Base-by-base conservation (phyloP, 208 protist species). In the Wallacemonas rigidus region DNA sequence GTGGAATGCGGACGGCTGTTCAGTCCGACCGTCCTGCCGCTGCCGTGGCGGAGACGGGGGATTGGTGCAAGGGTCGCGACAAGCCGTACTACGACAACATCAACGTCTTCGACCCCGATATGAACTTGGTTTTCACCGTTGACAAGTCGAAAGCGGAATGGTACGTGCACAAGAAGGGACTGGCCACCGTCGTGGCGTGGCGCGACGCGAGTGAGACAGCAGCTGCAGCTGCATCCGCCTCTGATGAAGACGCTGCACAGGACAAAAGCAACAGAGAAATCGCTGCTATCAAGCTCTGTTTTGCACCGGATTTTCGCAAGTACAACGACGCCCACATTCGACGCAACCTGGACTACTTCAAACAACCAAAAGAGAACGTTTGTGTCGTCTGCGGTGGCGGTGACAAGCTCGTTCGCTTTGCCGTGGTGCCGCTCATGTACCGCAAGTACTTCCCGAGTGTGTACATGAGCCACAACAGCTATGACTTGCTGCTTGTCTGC, bases 391-490 rank as follows among this genome's bases (percentile, higher is more conserved):
- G 84, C 53, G 79, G 80, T 36, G 40, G 56, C 26, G 65, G 50
- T 14, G 74, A 71, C n/a, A 71, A 75, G 14, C 67, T 92, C 5
- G 81, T 87, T 38, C 78, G 84, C 47, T 92, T 87, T 64, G 81
- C 81, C 39, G 80, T 92, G 1, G 82, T 88, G 14, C 83, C 83
- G 7, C 65, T 92, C 54, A 79, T 82, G 74, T 88, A 89, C 67
- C 73, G 87, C 41, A 88, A 84, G 48, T 86, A 86, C 72, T 92
- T 92, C 56, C 83, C 83, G 3, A 88, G 81, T 62, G 82, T 88
- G 44, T 92, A 86, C 75, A 89, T 92, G 83, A 89, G 81, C 50
- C 83, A 92, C 73, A 89, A 92, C 67, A 89, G 81, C 74, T 92
- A 88, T 71, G 87, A 92, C 45, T 55, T 92, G 40, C 72, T 92